Evolutionary conservation across 345 rosid species (phyloP).

Genomic region (Eutrema yunnanense): DNA sequence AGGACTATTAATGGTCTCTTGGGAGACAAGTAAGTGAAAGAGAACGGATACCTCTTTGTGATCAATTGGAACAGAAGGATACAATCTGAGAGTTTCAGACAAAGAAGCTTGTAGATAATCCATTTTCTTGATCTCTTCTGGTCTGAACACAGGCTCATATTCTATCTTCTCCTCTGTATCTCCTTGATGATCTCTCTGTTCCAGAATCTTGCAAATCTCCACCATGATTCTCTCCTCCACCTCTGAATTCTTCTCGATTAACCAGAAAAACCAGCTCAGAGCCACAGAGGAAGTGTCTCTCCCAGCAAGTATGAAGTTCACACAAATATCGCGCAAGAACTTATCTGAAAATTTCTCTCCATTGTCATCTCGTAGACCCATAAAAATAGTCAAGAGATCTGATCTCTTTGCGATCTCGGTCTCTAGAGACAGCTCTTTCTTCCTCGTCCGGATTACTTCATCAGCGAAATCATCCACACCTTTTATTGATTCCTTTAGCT

Average conservation of each 20-base stretch:
- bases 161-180: constrained; percentile 16
- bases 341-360: constrained; percentile 56
- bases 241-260: constrained; percentile 48
- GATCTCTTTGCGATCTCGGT: constrained; percentile 32
- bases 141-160: constrained; percentile 26
- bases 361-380: constrained; percentile 31
- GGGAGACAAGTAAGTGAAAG: not conserved
- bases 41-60: constrained; percentile 67
- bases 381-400: constrained; percentile 61
- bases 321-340: constrained; percentile 76
- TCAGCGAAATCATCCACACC: constrained; percentile 65
- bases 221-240: constrained; percentile 50
- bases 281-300: constrained; percentile 95
- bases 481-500: constrained; percentile 55
- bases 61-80: constrained; percentile 89
- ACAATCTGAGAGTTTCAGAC: constrained; percentile 71
- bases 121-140: constrained; percentile 85
- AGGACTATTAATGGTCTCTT: not conserved
- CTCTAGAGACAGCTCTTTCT: constrained; percentile 45
- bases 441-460: constrained; percentile 58
- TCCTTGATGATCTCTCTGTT: constrained; percentile 29
- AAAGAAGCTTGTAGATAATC: constrained; percentile 78
- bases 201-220: constrained; percentile 47
- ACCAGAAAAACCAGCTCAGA: constrained; percentile 71
- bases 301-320: constrained; percentile 83